A percentile compares a stretch with the other conserved stretches of the same genome.
These are phyloP conservation scores for Knufia petricola DNA, from an alignment of 2,329 filamentous ascomycete species.

Conservation along the genomic window DNA sequence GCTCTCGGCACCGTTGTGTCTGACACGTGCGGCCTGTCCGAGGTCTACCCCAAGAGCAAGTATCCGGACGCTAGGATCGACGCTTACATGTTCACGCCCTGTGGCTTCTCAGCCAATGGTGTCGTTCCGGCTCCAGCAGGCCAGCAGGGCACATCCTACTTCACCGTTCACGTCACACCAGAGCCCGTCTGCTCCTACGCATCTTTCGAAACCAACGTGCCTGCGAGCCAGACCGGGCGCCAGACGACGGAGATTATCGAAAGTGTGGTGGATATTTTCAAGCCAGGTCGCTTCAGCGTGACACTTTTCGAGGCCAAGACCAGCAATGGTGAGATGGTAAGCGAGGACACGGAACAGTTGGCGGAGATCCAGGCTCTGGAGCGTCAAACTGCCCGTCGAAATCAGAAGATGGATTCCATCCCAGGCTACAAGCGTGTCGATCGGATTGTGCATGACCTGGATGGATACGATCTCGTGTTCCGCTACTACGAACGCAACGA, in stretches of 20 bases:
- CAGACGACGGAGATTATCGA: constrained; percentile 85
- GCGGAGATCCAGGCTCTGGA: constrained; percentile 34
- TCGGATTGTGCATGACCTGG: constrained; percentile 91
- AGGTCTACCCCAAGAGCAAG: constrained; percentile 74
- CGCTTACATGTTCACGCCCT: constrained; percentile 91
- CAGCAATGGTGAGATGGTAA: constrained; percentile 31
- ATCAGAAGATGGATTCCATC: constrained; percentile 61
- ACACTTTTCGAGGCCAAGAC: constrained; percentile 89
- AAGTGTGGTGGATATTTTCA: constrained; percentile 92
- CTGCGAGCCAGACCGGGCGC: constrained; percentile 74
- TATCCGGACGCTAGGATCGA: constrained; percentile 93
- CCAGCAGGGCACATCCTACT: constrained; percentile 66
- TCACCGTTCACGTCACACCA: constrained; percentile 95
- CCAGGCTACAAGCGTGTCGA: constrained; percentile 82
- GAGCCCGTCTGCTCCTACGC: constrained; percentile 96
- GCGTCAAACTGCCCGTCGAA: constrained; percentile 35
- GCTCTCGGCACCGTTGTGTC: constrained; percentile 87
- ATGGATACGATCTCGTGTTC: constrained; percentile 95
- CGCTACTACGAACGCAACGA: constrained; percentile 89
- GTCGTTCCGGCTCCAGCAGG: constrained; percentile 70
- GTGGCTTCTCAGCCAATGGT: constrained; percentile 94
- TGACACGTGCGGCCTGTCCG: constrained; percentile 75
- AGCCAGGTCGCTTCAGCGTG: constrained; percentile 93
- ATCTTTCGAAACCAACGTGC: constrained; percentile 97
- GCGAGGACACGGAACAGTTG: constrained; percentile 27